Conservation (phyloP, 441 rosid genomes). For the Cnidoscolus chayamansa region DNA sequence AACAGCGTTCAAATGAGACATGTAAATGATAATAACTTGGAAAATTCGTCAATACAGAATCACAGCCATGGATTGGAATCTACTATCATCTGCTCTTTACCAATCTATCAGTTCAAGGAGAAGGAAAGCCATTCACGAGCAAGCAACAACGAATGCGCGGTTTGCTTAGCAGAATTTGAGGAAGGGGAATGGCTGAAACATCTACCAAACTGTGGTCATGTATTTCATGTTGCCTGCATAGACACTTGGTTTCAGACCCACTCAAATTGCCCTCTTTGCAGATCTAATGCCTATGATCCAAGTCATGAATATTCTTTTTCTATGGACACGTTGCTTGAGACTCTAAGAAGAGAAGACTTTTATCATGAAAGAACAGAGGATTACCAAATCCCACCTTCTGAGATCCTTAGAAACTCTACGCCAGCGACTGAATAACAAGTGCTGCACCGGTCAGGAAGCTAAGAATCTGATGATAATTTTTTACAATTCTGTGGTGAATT, state of each 20-base stretch:
- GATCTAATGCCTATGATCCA: constrained; percentile 29
- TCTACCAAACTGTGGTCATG: constrained; percentile 51
- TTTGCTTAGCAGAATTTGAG: constrained; percentile 57
- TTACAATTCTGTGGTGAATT: too few relatives aligned
- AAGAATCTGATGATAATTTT: not conserved
- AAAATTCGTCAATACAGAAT: constrained; percentile 21
- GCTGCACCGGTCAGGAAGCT: not conserved
- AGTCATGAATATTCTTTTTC: constrained; percentile 18
- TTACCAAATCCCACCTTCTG: constrained; percentile 10
- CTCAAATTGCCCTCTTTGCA: constrained; percentile 59
- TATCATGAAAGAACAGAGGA: constrained; percentile 23
- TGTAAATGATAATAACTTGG: constrained; percentile 11
- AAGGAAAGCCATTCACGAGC: not conserved
- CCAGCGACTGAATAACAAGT: constrained; percentile 10
- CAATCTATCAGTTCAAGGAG: constrained; percentile 27
- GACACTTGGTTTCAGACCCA: constrained; percentile 63
- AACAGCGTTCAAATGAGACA: constrained; percentile 21
- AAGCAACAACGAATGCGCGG: constrained; percentile 45
- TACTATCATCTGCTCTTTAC: constrained; percentile 29
- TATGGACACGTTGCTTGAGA: constrained; percentile 13
- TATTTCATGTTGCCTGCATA: constrained; percentile 53
- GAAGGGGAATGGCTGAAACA: constrained; percentile 55
- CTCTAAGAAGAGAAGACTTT: constrained; percentile 30
- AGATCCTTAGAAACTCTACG: constrained; percentile 11
- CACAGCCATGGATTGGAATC: constrained; percentile 34